Conservation (phyloP, 768 basidiomycete genomes). For the Polyporus arcularius region DNA sequence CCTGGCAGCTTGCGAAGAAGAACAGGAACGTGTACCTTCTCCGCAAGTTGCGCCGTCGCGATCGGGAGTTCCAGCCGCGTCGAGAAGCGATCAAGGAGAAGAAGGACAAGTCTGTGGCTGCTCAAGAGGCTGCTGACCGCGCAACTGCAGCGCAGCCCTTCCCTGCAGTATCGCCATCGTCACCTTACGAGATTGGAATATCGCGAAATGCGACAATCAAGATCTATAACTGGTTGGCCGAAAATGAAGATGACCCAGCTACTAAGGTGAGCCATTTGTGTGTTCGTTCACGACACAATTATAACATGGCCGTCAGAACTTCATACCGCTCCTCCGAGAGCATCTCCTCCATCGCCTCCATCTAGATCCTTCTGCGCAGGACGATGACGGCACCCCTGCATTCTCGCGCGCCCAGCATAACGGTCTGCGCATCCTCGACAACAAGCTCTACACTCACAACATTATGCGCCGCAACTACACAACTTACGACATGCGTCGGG, state of each 20-base stretch:
- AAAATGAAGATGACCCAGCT: neutral
- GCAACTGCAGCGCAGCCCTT: neutral
- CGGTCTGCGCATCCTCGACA: too few species aligned
- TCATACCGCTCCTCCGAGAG: too few species aligned
- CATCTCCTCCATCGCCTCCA: too few species aligned
- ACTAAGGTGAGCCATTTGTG: neutral
- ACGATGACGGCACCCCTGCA: too few species aligned
- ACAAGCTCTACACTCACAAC: too few species aligned
- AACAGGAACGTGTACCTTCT: neutral
- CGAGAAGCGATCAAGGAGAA: too few species aligned
- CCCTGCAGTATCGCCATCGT: neutral
- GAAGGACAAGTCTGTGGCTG: too few species aligned
- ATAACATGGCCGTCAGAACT: too few species aligned
- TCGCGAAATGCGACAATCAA: constrained; percentile 17
- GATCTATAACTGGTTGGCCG: neutral
- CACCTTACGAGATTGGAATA: neutral
- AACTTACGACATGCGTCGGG: constrained; percentile 43
- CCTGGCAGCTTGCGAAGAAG: constrained; percentile 29
- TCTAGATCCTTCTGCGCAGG: too few species aligned
- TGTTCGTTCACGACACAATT: too few species aligned
- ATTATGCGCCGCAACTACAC: constrained; percentile 35
- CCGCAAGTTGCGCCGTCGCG: neutral
- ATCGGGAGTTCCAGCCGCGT: neutral
- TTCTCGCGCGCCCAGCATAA: too few species aligned
- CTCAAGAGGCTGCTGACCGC: too few species aligned